Evolutionary conservation across 331 rosid genomes (phyloP).

Genomic region (Pyracantha coccinea): DNA sequence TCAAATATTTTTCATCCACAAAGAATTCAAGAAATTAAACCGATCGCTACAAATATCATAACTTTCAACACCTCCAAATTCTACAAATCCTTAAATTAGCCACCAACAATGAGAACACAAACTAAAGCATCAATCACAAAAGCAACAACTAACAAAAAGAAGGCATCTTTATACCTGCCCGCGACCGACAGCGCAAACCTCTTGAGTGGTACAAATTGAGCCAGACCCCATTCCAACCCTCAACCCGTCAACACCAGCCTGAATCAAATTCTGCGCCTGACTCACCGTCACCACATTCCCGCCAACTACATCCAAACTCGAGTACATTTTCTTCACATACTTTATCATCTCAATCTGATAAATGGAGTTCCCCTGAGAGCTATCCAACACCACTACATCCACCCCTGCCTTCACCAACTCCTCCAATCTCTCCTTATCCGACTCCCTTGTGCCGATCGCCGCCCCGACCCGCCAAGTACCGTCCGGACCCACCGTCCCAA

Average conservation of each 20-base stretch:
- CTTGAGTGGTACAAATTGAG: slow-evolving; percentile 91
- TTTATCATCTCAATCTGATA: slow-evolving; percentile 94
- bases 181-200: slow-evolving; percentile 95
- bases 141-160: neutral
- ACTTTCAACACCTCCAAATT: neutral
- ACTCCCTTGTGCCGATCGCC: slow-evolving; percentile 73
- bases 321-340: slow-evolving; percentile 48
- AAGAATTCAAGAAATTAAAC: neutral
- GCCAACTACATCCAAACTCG: slow-evolving; percentile 76
- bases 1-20: neutral
- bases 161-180: slow-evolving; percentile 61
- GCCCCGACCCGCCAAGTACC: slow-evolving; percentile 82
- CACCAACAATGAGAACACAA: neutral
- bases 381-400: slow-evolving; percentile 77
- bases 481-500: slow-evolving; percentile 55
- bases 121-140: neutral
- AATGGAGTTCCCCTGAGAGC: slow-evolving; percentile 86
- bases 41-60: neutral
- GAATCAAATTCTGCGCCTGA: slow-evolving; percentile 85
- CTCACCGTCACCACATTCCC: slow-evolving; percentile 91
- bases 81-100: neutral
- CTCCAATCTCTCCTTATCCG: slow-evolving; percentile 76
- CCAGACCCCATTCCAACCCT: slow-evolving; percentile 98
- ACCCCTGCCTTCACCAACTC: slow-evolving; percentile 68
- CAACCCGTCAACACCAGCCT: slow-evolving; percentile 88